phyloP scores from a whole-genome alignment of 2,329 filamentous ascomycete species.

The Claviceps sp. region DNA sequence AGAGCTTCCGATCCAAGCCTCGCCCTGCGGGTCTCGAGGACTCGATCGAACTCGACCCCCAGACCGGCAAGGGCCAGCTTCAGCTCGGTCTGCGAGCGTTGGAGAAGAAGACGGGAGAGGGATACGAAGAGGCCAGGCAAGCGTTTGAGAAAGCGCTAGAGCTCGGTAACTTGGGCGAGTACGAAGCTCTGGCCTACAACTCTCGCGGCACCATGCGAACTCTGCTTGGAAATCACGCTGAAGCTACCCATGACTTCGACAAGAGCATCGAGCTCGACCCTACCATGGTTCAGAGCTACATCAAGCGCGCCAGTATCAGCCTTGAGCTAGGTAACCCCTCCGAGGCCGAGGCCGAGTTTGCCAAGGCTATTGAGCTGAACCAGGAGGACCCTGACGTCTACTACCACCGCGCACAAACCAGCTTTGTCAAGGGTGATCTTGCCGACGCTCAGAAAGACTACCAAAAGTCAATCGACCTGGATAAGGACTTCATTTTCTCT shows the following conservation, averaged over 20 bases:
- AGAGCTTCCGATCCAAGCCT: constrained; percentile 83
- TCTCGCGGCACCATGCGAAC: constrained; percentile 94
- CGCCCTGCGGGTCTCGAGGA: constrained; percentile 75
- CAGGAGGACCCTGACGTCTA: constrained; percentile 89
- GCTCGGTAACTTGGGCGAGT: constrained; percentile 62
- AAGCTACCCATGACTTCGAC: constrained; percentile 73
- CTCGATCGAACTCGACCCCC: constrained; percentile 59
- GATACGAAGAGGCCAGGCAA: constrained; percentile 75
- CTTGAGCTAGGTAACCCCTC: constrained; percentile 81
- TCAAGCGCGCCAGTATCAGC: constrained; percentile 97
- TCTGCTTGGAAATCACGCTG: constrained; percentile 73
- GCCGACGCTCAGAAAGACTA: constrained; percentile 94
- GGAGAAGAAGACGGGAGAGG: constrained; percentile 75
- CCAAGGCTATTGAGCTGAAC: constrained; percentile 72
- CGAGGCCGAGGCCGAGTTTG: constrained; percentile 80
- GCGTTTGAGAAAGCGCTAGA: constrained; percentile 84
- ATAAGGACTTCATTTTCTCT: constrained; percentile 94
- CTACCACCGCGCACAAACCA: constrained; percentile 95
- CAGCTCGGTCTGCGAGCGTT: constrained; percentile 72
- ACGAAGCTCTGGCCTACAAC: constrained; percentile 89
- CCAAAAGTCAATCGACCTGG: constrained; percentile 96
- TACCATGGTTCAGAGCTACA: constrained; percentile 85
- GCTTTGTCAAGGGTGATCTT: constrained; percentile 94
- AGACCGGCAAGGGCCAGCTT: constrained; percentile 73
- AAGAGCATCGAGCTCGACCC: constrained; percentile 88